Conservation (phyloP, 805 yeast genomes). For the Teunomyces gatunensis region DNA sequence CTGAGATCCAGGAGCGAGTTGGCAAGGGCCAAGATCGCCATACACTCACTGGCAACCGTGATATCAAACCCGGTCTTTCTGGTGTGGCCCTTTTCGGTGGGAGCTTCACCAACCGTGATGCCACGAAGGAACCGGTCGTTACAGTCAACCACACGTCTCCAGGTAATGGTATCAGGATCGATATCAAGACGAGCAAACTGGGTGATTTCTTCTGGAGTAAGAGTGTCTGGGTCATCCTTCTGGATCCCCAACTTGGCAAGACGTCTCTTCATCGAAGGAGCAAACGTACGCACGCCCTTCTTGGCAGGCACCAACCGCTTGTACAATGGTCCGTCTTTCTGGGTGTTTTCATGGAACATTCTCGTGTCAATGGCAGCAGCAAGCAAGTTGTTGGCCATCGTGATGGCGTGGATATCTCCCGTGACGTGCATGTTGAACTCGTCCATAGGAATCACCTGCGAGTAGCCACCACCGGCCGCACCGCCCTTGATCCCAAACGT, state of each 20-base stretch:
- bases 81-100: slow-evolving; percentile 73
- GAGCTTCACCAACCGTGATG: slow-evolving; percentile 75
- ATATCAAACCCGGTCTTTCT: slow-evolving; percentile 80
- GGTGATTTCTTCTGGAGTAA: slow-evolving; percentile 65
- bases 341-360: slow-evolving; percentile 80
- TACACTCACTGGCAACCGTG: slow-evolving; percentile 80
- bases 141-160: slow-evolving; percentile 83
- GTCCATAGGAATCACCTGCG: slow-evolving; percentile 87
- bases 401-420: slow-evolving; percentile 83
- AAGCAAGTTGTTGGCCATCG: slow-evolving; percentile 75
- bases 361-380: slow-evolving; percentile 87
- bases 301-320: slow-evolving; percentile 73
- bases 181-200: slow-evolving; percentile 69
- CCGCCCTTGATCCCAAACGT: slow-evolving; percentile 88
- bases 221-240: slow-evolving; percentile 69
- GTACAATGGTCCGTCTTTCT: slow-evolving; percentile 69
- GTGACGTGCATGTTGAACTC: slow-evolving; percentile 84
- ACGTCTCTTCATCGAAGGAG: slow-evolving; percentile 66
- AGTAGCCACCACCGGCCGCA: slow-evolving; percentile 89
- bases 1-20: slow-evolving; percentile 70
- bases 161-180: slow-evolving; percentile 75
- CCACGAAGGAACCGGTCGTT: slow-evolving; percentile 80
- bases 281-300: slow-evolving; percentile 66
- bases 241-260: slow-evolving; percentile 64
- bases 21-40: slow-evolving; percentile 80